Evolutionary conservation across 192 early-diverging fungal genomes (phyloP).

Genomic region (Entomortierella beljakovae): DNA sequence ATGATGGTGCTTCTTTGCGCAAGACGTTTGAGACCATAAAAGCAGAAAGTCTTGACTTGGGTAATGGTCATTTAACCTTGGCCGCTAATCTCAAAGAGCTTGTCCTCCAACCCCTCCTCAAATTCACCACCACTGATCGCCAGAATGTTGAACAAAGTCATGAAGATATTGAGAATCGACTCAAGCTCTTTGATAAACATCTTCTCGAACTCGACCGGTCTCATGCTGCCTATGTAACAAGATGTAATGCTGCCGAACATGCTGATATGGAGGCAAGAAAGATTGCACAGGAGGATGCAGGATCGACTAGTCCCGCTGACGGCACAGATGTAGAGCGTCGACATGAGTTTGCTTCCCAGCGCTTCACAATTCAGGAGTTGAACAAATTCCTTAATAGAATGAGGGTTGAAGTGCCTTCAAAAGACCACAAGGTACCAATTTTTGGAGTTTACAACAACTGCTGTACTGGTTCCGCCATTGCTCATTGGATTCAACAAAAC

Average conservation of each 20-base stretch:
- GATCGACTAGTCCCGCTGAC: neutral
- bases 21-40: constrained; percentile 63
- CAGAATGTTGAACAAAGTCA: constrained; percentile 50
- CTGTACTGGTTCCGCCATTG: constrained; percentile 75
- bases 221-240: constrained; percentile 52
- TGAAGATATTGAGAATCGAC: constrained; percentile 58
- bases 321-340: constrained; percentile 17
- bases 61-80: constrained; percentile 55
- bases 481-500: constrained; percentile 79
- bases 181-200: constrained; percentile 61
- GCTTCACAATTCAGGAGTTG: constrained; percentile 70
- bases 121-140: constrained; percentile 56
- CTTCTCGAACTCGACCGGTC: constrained; percentile 59
- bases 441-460: constrained; percentile 72
- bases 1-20: constrained; percentile 66
- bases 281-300: constrained; percentile 31
- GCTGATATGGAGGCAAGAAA: constrained; percentile 65
- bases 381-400: constrained; percentile 71
- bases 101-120: constrained; percentile 62
- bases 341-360: constrained; percentile 65
- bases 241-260: constrained; percentile 72
- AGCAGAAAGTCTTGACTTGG: constrained; percentile 54
- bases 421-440: constrained; percentile 77
- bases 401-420: constrained; percentile 68
- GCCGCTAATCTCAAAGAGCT: constrained; percentile 55